Percentiles rank a stretch among this genome's conserved stretches.
These are phyloP conservation scores for Colletotrichum sp. DNA, from an alignment of 2,329 filamentous ascomycete species.

Conservation along the genomic window DNA sequence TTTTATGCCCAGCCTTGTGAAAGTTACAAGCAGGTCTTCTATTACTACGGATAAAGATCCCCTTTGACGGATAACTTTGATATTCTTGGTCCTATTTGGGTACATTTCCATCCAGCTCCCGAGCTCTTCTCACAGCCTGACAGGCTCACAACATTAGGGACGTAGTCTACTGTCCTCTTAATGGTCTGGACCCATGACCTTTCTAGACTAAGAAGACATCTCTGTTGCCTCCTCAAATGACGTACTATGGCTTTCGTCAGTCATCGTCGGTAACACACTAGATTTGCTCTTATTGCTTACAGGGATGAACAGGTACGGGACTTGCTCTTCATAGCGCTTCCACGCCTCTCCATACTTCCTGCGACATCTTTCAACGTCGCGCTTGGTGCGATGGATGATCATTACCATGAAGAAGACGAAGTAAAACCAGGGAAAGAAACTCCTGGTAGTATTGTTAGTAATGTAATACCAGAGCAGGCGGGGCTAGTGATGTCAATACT, in stretches of 20 bases:
- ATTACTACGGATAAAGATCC: too few relatives aligned
- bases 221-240: not conserved
- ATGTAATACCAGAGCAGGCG: not conserved
- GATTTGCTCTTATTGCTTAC: constrained; percentile 35
- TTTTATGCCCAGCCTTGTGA: too few relatives aligned
- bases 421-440: constrained; percentile 92
- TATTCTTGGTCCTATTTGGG: too few relatives aligned
- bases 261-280: too few relatives aligned
- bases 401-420: constrained; percentile 81
- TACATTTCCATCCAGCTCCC: too few relatives aligned
- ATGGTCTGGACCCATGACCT: too few relatives aligned
- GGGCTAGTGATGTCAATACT: constrained; percentile 28
- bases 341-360: constrained; percentile 84
- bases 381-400: constrained; percentile 79
- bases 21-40: too few relatives aligned
- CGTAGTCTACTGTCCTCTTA: too few relatives aligned
- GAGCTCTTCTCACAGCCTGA: too few relatives aligned
- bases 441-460: constrained; percentile 35
- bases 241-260: not conserved
- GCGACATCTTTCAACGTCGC: constrained; percentile 80
- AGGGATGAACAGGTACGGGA: constrained; percentile 87
- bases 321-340: constrained; percentile 78
- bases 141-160: too few relatives aligned
- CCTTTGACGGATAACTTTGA: too few relatives aligned
- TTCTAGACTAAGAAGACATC: too few relatives aligned